phyloP scores from a whole-genome alignment of 129 eudicot genomes.

The Flaveria linearis region DNA sequence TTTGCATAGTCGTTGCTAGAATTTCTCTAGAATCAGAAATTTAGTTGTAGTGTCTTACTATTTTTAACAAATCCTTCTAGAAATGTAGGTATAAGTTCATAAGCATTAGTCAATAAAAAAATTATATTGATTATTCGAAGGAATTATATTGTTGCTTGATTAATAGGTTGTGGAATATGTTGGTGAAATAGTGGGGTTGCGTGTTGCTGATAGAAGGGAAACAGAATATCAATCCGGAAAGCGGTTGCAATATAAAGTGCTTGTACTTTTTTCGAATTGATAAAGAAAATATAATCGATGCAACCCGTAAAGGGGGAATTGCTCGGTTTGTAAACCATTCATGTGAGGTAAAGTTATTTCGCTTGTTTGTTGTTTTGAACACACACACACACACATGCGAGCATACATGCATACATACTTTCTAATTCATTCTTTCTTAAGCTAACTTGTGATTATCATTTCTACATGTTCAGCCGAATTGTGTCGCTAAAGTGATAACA shows the following conservation, averaged over 20 bases:
- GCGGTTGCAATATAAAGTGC: slow-evolving; percentile 74
- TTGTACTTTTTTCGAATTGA: slow-evolving; percentile 76
- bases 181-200: slow-evolving; percentile 82
- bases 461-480: slow-evolving; percentile 61
- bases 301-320: slow-evolving; percentile 81
- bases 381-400: neutral
- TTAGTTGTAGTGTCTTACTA: neutral
- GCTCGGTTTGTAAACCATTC: slow-evolving; percentile 94
- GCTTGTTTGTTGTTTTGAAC: neutral
- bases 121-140: neutral
- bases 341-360: slow-evolving; percentile 52
- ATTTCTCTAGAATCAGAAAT: neutral
- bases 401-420: neutral
- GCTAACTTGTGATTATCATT: slow-evolving; percentile 28
- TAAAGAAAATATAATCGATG: slow-evolving; percentile 80
- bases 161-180: slow-evolving; percentile 78
- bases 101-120: neutral
- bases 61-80: neutral
- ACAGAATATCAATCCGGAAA: slow-evolving; percentile 68
- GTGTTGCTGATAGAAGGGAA: slow-evolving; percentile 86
- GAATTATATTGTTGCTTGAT: neutral
- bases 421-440: slow-evolving; percentile 20
- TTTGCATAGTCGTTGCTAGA: neutral
- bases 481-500: slow-evolving; percentile 69
- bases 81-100: neutral